Percentiles rank a stretch among this genome's conserved stretches.
Evolutionary conservation across 2,329 filamentous ascomycete genomes (phyloP).

Genomic region (Colletotrichum paranaense): DNA sequence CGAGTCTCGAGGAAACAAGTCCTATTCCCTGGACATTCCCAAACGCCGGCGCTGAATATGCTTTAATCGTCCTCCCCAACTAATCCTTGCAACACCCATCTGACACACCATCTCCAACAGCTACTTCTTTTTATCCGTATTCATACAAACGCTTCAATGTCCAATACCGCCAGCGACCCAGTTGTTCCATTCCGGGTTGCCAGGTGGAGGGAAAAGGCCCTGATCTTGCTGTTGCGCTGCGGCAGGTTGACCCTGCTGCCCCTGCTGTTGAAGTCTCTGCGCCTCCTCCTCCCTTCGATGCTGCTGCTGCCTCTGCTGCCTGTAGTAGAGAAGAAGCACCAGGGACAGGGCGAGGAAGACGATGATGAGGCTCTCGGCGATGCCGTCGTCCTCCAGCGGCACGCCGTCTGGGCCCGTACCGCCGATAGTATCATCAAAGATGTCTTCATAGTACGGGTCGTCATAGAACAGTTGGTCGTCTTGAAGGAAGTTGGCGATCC

Average conservation of each 20-base stretch:
- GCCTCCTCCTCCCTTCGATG: constrained; percentile 56
- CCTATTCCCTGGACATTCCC: background rate
- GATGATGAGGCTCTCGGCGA: constrained; percentile 88
- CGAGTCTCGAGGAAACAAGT: background rate
- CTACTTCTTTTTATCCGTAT: background rate
- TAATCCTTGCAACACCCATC: background rate
- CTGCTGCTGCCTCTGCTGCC: constrained; percentile 75
- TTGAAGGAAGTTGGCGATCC: constrained; percentile 87
- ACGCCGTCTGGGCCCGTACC: constrained; percentile 67
- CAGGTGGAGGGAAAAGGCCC: constrained; percentile 63
- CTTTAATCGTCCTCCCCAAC: constrained; percentile 17
- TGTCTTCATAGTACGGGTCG: constrained; percentile 64
- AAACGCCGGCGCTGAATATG: constrained; percentile 29
- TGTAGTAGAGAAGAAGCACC: constrained; percentile 83
- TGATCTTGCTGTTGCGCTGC: constrained; percentile 39
- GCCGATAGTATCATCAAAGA: constrained; percentile 66
- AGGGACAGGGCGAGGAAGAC: constrained; percentile 80
- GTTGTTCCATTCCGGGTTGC: constrained; percentile 74
- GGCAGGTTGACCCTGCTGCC: constrained; percentile 43
- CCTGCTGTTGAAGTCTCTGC: constrained; percentile 41
- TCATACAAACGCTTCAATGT: constrained; percentile 50
- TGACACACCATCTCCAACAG: background rate
- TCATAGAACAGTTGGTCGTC: constrained; percentile 75
- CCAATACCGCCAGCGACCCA: constrained; percentile 75
- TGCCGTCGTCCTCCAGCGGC: constrained; percentile 75